Conservation (phyloP, 2,329 filamentous ascomycete genomes). For the Aureobasidium sp. region DNA sequence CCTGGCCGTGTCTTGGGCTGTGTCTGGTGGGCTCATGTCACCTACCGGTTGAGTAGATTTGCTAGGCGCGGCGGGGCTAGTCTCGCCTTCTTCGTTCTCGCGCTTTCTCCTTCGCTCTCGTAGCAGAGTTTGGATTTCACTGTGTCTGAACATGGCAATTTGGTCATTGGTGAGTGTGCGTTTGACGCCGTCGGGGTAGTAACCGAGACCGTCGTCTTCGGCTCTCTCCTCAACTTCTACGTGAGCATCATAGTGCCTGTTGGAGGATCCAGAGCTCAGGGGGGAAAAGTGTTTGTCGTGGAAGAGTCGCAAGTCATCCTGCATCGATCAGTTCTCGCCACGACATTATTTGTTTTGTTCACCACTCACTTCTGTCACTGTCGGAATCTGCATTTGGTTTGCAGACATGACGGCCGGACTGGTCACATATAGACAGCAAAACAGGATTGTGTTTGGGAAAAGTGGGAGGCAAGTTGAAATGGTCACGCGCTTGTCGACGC, state of each 20-base stretch:
- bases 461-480: not conserved
- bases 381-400: not conserved
- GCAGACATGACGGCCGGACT: not conserved
- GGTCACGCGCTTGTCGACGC: not conserved
- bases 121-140: conserved; percentile 68
- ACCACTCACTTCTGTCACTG: not conserved
- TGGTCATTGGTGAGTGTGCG: conserved; percentile 87
- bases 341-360: too few species aligned
- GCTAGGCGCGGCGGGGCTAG: not conserved
- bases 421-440: not conserved
- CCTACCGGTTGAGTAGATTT: not conserved
- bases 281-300: conserved; percentile 2
- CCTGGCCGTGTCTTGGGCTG: not conserved
- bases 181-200: conserved; percentile 78
- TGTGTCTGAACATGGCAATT: conserved; percentile 82
- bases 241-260: not conserved
- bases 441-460: not conserved
- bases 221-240: not conserved
- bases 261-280: not conserved
- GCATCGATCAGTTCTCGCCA: not conserved
- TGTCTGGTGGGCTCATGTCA: not conserved
- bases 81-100: conserved; percentile 6
- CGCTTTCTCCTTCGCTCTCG: conserved; percentile 15
- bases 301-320: conserved; percentile 1
- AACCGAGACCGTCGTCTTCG: conserved; percentile 61